Evolutionary conservation across 495 filamentous ascomycete genomes (phyloP).

Genomic region (Letharia lupina): DNA sequence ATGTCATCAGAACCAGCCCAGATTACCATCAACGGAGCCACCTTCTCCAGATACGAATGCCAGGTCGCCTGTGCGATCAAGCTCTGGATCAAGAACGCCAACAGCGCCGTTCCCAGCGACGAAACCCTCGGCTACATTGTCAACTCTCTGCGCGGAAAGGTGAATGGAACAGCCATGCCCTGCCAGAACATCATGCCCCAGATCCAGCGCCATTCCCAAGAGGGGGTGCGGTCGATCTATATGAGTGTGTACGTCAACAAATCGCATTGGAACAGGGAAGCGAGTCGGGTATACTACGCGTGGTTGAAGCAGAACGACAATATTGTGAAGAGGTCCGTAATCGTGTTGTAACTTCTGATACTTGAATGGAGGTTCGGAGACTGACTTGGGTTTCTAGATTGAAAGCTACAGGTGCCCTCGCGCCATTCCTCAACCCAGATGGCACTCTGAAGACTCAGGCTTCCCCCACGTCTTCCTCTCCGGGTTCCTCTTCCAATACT

Average conservation of each 20-base stretch:
- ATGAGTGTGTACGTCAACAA: conserved; percentile 6
- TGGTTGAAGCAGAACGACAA: conserved; percentile 11
- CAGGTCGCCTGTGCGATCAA: conserved; percentile 11
- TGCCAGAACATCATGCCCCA: conserved; percentile 6
- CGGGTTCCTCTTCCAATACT: neutral
- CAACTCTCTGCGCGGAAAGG: conserved; percentile 5
- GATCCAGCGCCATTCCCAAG: conserved; percentile 10
- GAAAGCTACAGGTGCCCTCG: conserved; percentile 1
- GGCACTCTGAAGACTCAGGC: neutral
- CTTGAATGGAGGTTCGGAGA: neutral
- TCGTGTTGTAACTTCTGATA: neutral
- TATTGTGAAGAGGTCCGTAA: conserved; percentile 4
- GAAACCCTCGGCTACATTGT: conserved; percentile 11
- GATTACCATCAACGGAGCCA: conserved; percentile 8
- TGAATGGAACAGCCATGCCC: neutral
- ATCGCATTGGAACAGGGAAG: conserved; percentile 5
- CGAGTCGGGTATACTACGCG: conserved; percentile 4
- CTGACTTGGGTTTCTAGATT: conserved; percentile 2
- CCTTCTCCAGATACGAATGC: conserved; percentile 16
- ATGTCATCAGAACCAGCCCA: conserved; percentile 7
- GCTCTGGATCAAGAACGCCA: conserved; percentile 13
- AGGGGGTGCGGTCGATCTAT: conserved; percentile 14
- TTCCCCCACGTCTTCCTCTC: neutral
- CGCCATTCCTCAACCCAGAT: conserved; percentile 9
- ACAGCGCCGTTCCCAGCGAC: conserved; percentile 5